Evolutionary conservation across 2,329 filamentous ascomycete genomes (phyloP).

Genomic region (Fusarium bulbicola): DNA sequence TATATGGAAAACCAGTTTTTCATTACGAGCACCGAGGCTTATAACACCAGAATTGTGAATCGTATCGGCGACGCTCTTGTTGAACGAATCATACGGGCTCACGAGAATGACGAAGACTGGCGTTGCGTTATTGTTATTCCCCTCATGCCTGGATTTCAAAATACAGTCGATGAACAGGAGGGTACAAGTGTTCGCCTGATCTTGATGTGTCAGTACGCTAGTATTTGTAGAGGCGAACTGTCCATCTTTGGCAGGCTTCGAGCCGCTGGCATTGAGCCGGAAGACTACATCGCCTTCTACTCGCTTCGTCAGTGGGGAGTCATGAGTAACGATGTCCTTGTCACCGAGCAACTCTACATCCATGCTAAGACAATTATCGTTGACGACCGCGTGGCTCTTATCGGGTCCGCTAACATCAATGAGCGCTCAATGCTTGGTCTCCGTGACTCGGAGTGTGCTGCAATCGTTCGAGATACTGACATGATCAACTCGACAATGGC

Average conservation of each 20-base stretch:
- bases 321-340: conserved; percentile 84
- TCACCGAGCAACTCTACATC: conserved; percentile 97
- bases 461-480: conserved; percentile 90
- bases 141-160: conserved; percentile 98
- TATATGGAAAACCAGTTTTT: conserved; percentile 99
- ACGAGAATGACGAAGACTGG: conserved; percentile 88
- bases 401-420: conserved; percentile 98
- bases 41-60: conserved; percentile 89
- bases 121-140: conserved; percentile 90
- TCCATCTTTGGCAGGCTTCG: conserved; percentile 91
- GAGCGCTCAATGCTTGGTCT: conserved; percentile 94
- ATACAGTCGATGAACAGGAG: conserved; percentile 92
- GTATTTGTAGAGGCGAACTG: conserved; percentile 90
- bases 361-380: conserved; percentile 97
- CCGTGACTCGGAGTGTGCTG: conserved; percentile 90
- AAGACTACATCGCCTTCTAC: conserved; percentile 96
- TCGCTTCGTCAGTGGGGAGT: conserved; percentile 91
- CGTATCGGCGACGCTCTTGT: conserved; percentile 94
- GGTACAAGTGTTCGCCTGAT: conserved; percentile 95
- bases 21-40: conserved; percentile 89
- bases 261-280: conserved; percentile 84
- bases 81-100: conserved; percentile 86
- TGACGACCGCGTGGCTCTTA: conserved; percentile 91
- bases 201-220: conserved; percentile 96
- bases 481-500: conserved; percentile 94